Evolutionary conservation across 306 rosid genomes (phyloP), one percentile per base, ranked within the genome.

Genomic region (Casuarina cunninghamiana): DNA sequence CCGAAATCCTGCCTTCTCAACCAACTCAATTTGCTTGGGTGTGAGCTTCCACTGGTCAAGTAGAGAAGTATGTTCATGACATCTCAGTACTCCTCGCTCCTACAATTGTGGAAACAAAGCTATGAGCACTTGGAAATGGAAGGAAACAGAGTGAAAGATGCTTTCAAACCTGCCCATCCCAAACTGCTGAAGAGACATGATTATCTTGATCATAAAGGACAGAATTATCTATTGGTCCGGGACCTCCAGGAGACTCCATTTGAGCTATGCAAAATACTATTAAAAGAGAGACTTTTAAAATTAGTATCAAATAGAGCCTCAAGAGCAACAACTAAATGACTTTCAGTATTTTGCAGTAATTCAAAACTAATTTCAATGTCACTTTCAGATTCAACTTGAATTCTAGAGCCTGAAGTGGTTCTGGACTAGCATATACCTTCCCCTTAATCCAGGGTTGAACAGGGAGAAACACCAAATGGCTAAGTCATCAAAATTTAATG

Each of bases 41-140:
- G 89, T 83, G 75, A 94, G 98, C 84, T 89, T 94, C 98, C 97
- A 94, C 80, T 93, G 93, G 51, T 92, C 96, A 73, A 94, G 96
- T 91, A 92, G 83, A 53, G 98, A 90, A 45, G 98, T 92, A 87
- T 94, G 97, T 80, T 94, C 98, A 51, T 92, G 94, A 78, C 98
- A 94, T 84, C 96, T 80, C 83, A 94, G 98, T 71, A 92, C 95
- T 44, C 98, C 95, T 53, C 97, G 91, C 83, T 94, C 98, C 98
- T 94, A 76, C 17, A 51, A 42, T 82, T 75, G 69, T 65, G 74
- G 70, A 44, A 73, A 53, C 48, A 49, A 77, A 53, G 46, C 60
- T 44, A 53, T 41, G 78, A 50, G 15, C 54, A 62, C 37, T 73
- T 12, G 44, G 58, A 54, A 53, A 6, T 10, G 48, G 17, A 71